phyloP scores from a whole-genome alignment of 176 grass and related monocot genomes.

The Rhynchospora breviuscula region DNA sequence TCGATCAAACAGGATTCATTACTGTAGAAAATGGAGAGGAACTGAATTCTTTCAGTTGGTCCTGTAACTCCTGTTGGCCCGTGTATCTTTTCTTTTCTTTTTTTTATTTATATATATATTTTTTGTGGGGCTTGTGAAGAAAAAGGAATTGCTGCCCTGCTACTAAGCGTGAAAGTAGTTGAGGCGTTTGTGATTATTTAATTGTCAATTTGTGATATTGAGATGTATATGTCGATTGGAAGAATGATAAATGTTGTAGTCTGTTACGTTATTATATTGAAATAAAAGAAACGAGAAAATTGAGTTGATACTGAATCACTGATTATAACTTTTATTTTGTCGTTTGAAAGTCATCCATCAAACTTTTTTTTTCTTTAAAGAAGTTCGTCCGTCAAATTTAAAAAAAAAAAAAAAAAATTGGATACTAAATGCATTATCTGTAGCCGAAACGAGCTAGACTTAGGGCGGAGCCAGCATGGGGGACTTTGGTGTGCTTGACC shows the following conservation, averaged over 20 bases:
- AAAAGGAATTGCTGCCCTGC: constrained; percentile 17
- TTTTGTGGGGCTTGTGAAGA: not conserved
- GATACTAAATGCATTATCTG: too few relatives aligned
- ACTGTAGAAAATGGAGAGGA: constrained; percentile 2
- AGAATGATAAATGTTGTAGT: not conserved
- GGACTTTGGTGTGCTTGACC: too few relatives aligned
- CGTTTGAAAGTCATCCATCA: too few relatives aligned
- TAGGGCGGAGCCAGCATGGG: too few relatives aligned
- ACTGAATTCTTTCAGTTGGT: not conserved
- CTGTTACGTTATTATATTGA: not conserved
- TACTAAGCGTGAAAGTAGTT: constrained; percentile 22
- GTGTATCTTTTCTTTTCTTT: not conserved
- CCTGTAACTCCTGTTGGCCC: not conserved
- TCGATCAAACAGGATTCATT: not conserved
- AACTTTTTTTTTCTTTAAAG: too few relatives aligned
- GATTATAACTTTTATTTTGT: too few relatives aligned
- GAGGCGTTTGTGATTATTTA: constrained; percentile 28
- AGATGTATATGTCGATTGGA: not conserved
- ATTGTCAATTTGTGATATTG: not conserved
- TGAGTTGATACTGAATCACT: not conserved
- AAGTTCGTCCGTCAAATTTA: too few relatives aligned
- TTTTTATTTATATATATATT: not conserved
- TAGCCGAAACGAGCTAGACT: too few relatives aligned
- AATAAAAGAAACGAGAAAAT: not conserved
- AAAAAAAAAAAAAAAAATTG: too few relatives aligned